phyloP scores from a whole-genome alignment of 1,284 basidiomycete genomes.

The Marasmius fiardii region DNA sequence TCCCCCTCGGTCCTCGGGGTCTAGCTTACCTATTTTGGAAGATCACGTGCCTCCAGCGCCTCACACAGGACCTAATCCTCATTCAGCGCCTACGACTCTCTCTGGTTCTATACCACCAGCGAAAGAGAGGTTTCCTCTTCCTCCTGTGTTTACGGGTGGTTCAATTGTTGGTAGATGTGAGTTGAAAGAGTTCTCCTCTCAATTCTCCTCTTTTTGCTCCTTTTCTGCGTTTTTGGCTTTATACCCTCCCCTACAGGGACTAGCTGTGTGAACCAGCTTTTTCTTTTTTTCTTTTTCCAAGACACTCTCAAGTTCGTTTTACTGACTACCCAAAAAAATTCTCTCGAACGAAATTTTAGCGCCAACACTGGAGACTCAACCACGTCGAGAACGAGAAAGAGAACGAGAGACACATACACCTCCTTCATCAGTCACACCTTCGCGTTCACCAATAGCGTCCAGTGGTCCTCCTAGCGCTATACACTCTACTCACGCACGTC shows the following conservation, averaged over 20 bases:
- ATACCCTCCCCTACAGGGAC: too few species aligned
- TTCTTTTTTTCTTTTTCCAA: too few species aligned
- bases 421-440: not conserved
- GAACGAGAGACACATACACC: not conserved
- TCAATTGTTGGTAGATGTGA: not conserved
- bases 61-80: not conserved
- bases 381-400: not conserved
- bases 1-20: not conserved
- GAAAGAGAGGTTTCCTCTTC: not conserved
- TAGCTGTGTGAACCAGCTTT: too few species aligned
- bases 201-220: too few species aligned
- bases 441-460: not conserved
- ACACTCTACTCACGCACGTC: too few species aligned
- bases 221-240: too few species aligned
- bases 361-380: not conserved
- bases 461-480: too few species aligned
- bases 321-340: too few species aligned
- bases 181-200: too few species aligned
- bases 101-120: constrained; percentile 12
- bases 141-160: not conserved
- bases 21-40: not conserved
- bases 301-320: too few species aligned
- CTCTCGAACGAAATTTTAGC: too few species aligned
- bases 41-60: not conserved
- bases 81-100: constrained; percentile 10